Evolutionary conservation across 2,329 filamentous ascomycete genomes (phyloP).

Genomic region (Emergomyces orientalis): DNA sequence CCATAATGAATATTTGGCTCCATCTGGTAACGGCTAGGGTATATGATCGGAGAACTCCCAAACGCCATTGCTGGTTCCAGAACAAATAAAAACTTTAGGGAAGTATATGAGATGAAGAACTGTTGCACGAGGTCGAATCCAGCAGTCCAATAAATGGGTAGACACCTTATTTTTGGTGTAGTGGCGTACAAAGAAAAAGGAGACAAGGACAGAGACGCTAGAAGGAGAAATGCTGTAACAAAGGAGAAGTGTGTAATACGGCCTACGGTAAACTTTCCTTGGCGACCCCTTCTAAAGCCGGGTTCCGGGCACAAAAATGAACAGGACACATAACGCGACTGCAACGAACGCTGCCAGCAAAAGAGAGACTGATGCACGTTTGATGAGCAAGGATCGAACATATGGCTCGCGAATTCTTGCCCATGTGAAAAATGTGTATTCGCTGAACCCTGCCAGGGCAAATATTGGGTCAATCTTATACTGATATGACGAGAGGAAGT

Average conservation of each 20-base stretch:
- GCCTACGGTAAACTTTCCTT: no score
- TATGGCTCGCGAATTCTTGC: conserved; percentile 82
- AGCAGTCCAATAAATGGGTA: neutral
- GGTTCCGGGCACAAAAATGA: conserved; percentile 87
- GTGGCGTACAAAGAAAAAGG: neutral
- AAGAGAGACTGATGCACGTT: conserved; percentile 73
- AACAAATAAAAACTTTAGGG: neutral
- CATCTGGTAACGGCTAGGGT: neutral
- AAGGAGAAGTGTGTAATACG: neutral
- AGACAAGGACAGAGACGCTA: conserved; percentile 1
- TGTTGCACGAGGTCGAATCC: neutral
- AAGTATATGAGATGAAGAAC: neutral
- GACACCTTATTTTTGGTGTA: neutral
- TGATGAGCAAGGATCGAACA: conserved; percentile 73
- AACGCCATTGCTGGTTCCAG: conserved; percentile 4
- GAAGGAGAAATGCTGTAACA: neutral
- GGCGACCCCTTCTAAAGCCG: conserved; percentile 33
- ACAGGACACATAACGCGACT: conserved; percentile 74
- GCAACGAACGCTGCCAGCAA: conserved; percentile 66
- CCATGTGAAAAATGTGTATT: conserved; percentile 94
- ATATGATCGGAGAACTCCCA: neutral
- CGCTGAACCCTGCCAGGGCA: conserved; percentile 80
- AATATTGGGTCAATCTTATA: conserved; percentile 91
- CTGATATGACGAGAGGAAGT: conserved; percentile 82
- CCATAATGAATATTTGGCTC: neutral